phyloP scores from a whole-genome alignment of 2,329 filamentous ascomycete species.

The Fusarium nanum region DNA sequence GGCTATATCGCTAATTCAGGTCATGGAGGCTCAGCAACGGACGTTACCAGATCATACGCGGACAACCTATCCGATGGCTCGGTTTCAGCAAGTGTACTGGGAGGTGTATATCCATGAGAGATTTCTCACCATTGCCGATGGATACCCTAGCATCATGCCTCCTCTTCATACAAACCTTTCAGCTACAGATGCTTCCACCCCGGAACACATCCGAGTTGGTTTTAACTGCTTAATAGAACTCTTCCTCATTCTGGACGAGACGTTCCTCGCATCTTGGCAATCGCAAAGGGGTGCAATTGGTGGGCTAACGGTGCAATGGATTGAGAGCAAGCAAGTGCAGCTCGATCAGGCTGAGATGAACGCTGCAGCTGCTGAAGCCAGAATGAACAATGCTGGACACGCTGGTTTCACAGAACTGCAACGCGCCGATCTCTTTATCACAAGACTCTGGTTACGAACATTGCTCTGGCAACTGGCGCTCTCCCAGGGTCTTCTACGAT shows the following conservation, averaged over 20 bases:
- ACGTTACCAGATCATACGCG: conserved; percentile 28
- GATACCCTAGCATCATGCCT: conserved; percentile 54
- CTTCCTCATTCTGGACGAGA: conserved; percentile 54
- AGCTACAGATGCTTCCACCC: conserved; percentile 49
- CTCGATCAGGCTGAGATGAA: conserved; percentile 54
- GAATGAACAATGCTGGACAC: conserved; percentile 42
- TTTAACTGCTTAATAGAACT: conserved; percentile 54
- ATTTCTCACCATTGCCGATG: conserved; percentile 64
- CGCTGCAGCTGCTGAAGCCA: conserved; percentile 46
- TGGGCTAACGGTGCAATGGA: conserved; percentile 53
- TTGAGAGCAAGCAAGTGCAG: conserved; percentile 55
- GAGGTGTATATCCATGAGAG: conserved; percentile 67
- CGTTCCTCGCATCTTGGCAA: conserved; percentile 54
- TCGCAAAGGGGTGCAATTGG: conserved; percentile 46
- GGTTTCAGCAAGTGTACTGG: conserved; percentile 64
- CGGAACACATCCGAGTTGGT: conserved; percentile 52
- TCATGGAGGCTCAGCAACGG: conserved; percentile 35
- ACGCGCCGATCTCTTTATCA: conserved; percentile 56
- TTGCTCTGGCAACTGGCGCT: conserved; percentile 57
- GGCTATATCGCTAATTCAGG: conserved; percentile 54
- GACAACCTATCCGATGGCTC: conserved; percentile 28
- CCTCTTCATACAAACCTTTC: conserved; percentile 50
- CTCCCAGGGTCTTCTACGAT: conserved; percentile 54
- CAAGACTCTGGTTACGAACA: conserved; percentile 56
- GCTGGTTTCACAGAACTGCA: conserved; percentile 54